phyloP scores from a whole-genome alignment of 192 early-diverging fungal species.

The Gaertneriomyces semiglobifer region DNA sequence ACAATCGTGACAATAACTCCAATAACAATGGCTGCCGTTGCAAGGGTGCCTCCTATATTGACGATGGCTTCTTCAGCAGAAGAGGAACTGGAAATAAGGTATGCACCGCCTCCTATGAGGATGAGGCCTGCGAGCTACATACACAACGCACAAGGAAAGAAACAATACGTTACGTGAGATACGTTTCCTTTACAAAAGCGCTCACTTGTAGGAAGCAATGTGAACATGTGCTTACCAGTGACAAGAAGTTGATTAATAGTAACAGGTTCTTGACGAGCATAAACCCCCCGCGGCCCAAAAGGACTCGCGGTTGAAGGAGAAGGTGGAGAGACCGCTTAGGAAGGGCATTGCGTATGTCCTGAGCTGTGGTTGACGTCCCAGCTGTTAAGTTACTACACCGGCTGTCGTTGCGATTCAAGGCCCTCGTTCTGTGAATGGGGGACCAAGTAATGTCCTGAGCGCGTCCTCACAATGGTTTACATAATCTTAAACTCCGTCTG shows the following conservation, averaged over 20 bases:
- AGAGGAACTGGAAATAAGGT: constrained; percentile 36
- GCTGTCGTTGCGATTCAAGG: too few relatives aligned
- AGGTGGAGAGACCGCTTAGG: constrained; percentile 44
- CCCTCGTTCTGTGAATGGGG: too few relatives aligned
- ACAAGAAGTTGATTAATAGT: constrained; percentile 55
- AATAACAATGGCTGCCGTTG: constrained; percentile 48
- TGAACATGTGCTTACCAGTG: constrained; percentile 37
- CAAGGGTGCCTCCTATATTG: constrained; percentile 37
- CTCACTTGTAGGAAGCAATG: neutral
- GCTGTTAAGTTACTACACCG: too few relatives aligned
- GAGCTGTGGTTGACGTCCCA: too few relatives aligned
- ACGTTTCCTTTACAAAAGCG: neutral
- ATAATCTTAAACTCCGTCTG: too few relatives aligned
- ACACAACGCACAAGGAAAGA: neutral
- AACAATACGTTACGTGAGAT: neutral
- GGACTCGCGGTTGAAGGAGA: constrained; percentile 51
- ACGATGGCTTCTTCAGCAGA: constrained; percentile 28
- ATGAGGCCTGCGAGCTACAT: constrained; percentile 54
- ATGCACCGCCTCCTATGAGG: constrained; percentile 50
- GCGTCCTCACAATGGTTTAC: too few relatives aligned
- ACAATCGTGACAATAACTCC: constrained; percentile 49
- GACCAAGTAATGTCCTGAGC: too few relatives aligned
- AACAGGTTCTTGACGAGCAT: constrained; percentile 57
- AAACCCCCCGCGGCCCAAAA: constrained; percentile 47
- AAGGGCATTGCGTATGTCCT: constrained; percentile 40